Evolutionary conservation across 2,329 filamentous ascomycete species (phyloP).

Genomic region (Xylariales sp.): DNA sequence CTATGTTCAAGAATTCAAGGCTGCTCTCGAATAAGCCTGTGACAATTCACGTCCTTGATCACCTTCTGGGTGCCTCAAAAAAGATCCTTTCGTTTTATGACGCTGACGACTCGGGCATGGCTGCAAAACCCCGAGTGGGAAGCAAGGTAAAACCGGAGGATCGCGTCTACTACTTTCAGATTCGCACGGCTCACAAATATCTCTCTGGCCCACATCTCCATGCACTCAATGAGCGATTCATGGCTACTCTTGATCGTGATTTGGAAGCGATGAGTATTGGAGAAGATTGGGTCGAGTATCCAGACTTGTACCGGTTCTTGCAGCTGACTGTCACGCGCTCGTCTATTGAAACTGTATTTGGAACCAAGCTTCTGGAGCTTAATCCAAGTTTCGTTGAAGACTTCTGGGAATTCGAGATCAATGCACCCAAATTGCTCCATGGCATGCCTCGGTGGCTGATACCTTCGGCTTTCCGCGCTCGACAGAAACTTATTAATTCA

Average conservation of each 20-base stretch:
- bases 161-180: background rate
- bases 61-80: background rate
- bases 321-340: background rate
- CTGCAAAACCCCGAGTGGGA: background rate
- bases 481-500: background rate
- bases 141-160: background rate
- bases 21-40: background rate
- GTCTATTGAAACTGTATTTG: background rate
- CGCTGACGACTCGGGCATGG: background rate
- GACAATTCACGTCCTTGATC: background rate
- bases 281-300: constrained; percentile 1
- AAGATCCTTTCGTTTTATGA: background rate
- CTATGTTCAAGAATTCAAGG: constrained; percentile 9
- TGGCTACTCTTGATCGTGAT: background rate
- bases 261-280: background rate
- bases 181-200: background rate
- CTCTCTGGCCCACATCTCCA: background rate
- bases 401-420: background rate
- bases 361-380: constrained; percentile 1
- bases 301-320: constrained; percentile 1
- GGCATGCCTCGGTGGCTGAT: background rate
- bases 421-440: background rate
- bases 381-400: constrained; percentile 4
- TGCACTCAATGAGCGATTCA: background rate
- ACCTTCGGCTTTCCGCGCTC: background rate